Evolutionary conservation across 345 rosid species (phyloP).

Genomic region (Bruguiera parviflora): DNA sequence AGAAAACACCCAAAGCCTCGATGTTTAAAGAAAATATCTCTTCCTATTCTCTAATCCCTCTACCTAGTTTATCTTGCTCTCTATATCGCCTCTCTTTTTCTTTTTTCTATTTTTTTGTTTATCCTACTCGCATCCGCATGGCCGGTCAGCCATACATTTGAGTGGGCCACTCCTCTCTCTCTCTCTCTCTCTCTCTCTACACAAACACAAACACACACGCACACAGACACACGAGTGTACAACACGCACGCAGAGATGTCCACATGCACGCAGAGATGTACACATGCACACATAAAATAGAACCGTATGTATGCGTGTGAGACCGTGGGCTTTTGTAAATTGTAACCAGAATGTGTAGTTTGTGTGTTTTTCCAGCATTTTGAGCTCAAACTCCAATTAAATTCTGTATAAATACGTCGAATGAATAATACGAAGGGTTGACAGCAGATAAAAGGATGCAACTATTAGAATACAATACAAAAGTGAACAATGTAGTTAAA

Average conservation of each 20-base stretch:
- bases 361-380: slow-evolving; percentile 16
- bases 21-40: slow-evolving; percentile 31
- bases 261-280: background rate
- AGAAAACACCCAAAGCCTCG: slow-evolving; percentile 37
- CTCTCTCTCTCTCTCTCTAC: background rate
- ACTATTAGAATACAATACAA: too few relatives aligned
- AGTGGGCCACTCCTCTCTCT: slow-evolving; percentile 12
- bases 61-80: slow-evolving; percentile 16
- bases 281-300: background rate
- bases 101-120: background rate
- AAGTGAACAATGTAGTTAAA: too few relatives aligned
- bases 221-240: background rate
- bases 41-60: background rate
- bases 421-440: too few relatives aligned
- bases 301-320: background rate
- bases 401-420: background rate
- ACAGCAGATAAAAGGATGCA: too few relatives aligned
- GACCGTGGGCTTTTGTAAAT: background rate
- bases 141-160: slow-evolving; percentile 15
- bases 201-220: background rate
- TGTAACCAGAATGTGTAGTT: slow-evolving; percentile 21
- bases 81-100: slow-evolving; percentile 2
- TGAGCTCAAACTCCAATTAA: slow-evolving; percentile 11
- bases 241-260: background rate
- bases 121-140: background rate